Percentiles rank a stretch among this genome's conserved stretches.
These are phyloP conservation scores for Carpinus viminea DNA, from an alignment of 306 rosid species.

Conservation along the genomic window DNA sequence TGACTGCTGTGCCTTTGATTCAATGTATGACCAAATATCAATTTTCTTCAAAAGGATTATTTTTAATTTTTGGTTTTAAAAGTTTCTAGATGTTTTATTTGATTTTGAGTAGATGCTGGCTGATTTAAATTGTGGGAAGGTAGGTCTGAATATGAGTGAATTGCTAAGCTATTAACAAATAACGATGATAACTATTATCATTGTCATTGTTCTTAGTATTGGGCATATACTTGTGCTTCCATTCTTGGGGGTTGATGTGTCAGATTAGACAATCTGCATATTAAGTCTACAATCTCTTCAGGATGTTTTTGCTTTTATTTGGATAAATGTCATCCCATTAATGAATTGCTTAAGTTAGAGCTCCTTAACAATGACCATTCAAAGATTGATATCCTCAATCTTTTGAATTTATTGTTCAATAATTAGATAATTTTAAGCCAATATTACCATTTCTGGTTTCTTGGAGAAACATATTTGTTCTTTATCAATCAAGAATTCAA, in stretches of 20 bases:
- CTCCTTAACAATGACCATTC: neutral
- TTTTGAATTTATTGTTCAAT: neutral
- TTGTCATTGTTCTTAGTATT: neutral
- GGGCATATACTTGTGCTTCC: neutral
- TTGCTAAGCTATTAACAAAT: neutral
- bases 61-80: neutral
- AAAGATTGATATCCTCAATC: neutral
- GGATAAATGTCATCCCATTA: neutral
- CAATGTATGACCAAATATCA: neutral
- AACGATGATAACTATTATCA: neutral
- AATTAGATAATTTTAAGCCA: neutral
- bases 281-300: neutral
- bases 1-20: neutral
- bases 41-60: neutral
- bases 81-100: neutral
- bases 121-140: neutral
- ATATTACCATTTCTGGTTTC: neutral
- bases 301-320: neutral
- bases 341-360: neutral
- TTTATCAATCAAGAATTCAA: neutral
- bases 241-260: neutral
- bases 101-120: neutral
- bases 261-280: neutral
- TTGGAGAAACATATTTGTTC: neutral
- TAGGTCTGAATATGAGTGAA: too few species aligned